Evolutionary conservation across 2,329 filamentous ascomycete species (phyloP), one percentile per base, ranked within the genome.

Genomic region (Hymenotorrendiella dingleyae): DNA sequence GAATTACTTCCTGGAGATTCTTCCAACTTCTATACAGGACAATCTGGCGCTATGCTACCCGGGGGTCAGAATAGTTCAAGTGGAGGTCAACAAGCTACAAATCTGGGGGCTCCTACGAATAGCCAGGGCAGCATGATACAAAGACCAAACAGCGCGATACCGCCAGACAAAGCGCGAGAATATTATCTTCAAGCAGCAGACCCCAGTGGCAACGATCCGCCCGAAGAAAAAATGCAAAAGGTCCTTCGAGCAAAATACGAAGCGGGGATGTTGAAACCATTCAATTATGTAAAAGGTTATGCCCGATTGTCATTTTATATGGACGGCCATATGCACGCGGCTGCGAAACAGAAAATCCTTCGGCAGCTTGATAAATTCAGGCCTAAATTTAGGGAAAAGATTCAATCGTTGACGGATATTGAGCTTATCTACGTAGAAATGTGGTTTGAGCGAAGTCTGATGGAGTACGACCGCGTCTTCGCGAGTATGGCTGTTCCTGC

Each of bases 261-360:
- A 54, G 93, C 93, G 1, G 93, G 93, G 2, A 74, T 98, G 58
- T 71, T 98, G 45, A 93, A 90, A 60, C 93, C 93, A 1, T 98
- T 98, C 74, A 97, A 97, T 68, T 98, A 98, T 64, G 87, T 97
- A 55, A 94, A 94, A 59, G 93, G 93, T 10, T 98, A 98, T 64
- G 84, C 88, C 9, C 79, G 89, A 23, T 71, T 98, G 36, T 87
- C 89, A 50, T 81, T 84, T 49, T 98, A 96, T 63, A 90, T 98
- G 73, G 89, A 96, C 58, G 80, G 82, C 46, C 83, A 97, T 61
- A 84, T 97, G 62, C 81, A 86, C 40, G 78, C 84, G 19, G 71
- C 78, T 12, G 93, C 86, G 16, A 89, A 93, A 49, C 84, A 94
- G 56, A 93, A 94, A 67, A 96, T 98, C 49, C 69, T 95, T 33